These are phyloP conservation scores for Fusarium xylarioides DNA, from an alignment of 2,329 filamentous ascomycete species.

Conservation along the genomic window DNA sequence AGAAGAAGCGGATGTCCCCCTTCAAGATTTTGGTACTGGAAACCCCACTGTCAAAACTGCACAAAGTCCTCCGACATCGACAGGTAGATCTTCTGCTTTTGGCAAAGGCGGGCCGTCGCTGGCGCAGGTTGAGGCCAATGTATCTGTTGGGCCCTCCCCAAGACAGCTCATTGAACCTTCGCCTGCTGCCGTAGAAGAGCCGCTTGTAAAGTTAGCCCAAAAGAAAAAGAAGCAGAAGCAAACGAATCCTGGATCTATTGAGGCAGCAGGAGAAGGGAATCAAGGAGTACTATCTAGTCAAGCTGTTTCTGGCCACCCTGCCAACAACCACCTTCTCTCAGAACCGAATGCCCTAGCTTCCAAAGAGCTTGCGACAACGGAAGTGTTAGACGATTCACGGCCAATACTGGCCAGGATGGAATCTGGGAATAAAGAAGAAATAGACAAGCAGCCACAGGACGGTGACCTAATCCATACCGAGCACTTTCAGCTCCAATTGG, in stretches of 20 bases:
- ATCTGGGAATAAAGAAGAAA: constrained; percentile 15
- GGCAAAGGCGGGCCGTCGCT: not conserved
- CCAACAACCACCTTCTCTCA: not conserved
- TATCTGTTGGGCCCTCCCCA: not conserved
- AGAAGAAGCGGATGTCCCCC: not conserved
- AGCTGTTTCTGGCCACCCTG: not conserved
- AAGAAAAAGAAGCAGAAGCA: constrained; percentile 45
- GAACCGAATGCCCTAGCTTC: not conserved
- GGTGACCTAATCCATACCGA: not conserved
- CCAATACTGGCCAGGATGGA: not conserved
- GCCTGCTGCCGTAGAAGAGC: not conserved
- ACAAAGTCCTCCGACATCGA: not conserved
- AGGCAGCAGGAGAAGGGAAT: not conserved
- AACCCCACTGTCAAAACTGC: not conserved
- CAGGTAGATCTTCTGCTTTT: not conserved
- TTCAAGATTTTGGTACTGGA: not conserved
- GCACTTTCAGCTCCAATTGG: not conserved
- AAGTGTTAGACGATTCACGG: not conserved
- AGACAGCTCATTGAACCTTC: not conserved
- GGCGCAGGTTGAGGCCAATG: not conserved
- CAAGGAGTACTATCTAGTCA: not conserved
- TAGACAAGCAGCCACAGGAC: constrained; percentile 11
- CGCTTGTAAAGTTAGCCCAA: constrained; percentile 21
- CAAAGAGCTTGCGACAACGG: not conserved
- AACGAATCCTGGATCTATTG: not conserved